Evolutionary conservation across 352 stramenopile genomes (phyloP).

Genomic region (Aphanomyces euteiches): DNA sequence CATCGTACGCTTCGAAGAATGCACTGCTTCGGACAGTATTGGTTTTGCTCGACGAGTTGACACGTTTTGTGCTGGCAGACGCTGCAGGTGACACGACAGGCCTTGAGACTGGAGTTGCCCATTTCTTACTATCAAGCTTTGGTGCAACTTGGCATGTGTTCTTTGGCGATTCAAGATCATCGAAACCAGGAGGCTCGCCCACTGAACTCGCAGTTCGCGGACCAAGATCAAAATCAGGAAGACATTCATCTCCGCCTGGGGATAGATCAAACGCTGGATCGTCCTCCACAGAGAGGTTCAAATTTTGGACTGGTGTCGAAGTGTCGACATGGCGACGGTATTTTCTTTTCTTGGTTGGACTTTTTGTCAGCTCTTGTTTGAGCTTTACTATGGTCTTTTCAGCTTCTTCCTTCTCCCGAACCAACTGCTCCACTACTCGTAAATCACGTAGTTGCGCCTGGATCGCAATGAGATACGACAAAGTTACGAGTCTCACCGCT

Average conservation of each 20-base stretch:
- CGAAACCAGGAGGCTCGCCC: constrained; percentile 19
- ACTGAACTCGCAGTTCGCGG: constrained; percentile 23
- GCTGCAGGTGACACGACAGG: neutral
- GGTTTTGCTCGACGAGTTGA: no score
- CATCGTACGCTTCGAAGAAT: no score
- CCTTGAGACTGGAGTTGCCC: neutral
- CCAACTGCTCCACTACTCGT: constrained; percentile 13
- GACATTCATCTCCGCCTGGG: constrained; percentile 7
- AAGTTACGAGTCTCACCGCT: neutral
- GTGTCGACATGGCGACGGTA: no score
- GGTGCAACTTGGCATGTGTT: neutral
- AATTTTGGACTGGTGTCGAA: no score
- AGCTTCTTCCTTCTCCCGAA: constrained; percentile 22
- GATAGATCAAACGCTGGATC: constrained; percentile 2
- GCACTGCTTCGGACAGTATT: no score
- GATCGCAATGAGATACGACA: no score
- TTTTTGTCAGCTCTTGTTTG: neutral
- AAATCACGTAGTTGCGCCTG: constrained; percentile 27
- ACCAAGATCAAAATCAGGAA: constrained; percentile 7
- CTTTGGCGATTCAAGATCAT: neutral
- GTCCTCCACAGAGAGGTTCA: neutral
- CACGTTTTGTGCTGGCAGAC: no score
- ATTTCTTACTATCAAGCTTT: neutral
- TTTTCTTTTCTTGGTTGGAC: no score
- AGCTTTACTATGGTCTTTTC: neutral